phyloP scores from a whole-genome alignment of 1,139 yeast genomes.

The Groenewaldozyma sp. region DNA sequence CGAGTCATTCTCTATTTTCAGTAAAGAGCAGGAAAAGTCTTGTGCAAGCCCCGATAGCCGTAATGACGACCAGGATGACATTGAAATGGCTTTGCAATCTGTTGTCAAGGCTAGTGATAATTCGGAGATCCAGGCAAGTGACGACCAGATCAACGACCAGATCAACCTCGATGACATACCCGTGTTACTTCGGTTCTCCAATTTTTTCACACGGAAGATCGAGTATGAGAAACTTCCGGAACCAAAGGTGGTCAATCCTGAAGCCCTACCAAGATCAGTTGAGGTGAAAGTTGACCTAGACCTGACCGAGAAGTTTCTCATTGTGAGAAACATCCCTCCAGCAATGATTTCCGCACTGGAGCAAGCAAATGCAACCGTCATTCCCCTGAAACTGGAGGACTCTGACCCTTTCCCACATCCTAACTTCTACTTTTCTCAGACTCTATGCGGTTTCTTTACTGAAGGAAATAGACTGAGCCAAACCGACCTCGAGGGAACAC shows the following conservation, averaged over 20 bases:
- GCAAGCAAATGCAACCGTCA: background rate
- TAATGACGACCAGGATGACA: too few relatives aligned
- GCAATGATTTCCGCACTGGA: background rate
- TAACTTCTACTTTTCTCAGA: background rate
- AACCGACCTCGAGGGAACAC: background rate
- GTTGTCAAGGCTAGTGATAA: too few relatives aligned
- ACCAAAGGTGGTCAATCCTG: too few relatives aligned
- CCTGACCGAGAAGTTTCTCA: background rate
- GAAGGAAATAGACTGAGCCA: background rate
- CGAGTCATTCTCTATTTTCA: too few relatives aligned
- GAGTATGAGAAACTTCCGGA: too few relatives aligned
- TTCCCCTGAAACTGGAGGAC: background rate
- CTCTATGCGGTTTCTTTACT: background rate
- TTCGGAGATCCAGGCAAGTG: too few relatives aligned
- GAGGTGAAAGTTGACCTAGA: background rate
- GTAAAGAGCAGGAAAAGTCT: too few relatives aligned
- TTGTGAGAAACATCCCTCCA: background rate
- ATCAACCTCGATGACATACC: background rate
- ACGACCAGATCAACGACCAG: too few relatives aligned
- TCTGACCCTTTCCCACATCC: too few relatives aligned
- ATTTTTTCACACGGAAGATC: background rate
- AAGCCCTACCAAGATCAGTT: too few relatives aligned
- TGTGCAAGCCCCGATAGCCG: too few relatives aligned
- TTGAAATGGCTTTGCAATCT: too few relatives aligned
- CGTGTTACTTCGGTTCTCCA: background rate